A percentile compares a stretch with the other conserved stretches of the same genome.
Evolutionary conservation across 2,329 filamentous ascomycete genomes (phyloP).

Genomic region (Cucurbitaria berberidis): DNA sequence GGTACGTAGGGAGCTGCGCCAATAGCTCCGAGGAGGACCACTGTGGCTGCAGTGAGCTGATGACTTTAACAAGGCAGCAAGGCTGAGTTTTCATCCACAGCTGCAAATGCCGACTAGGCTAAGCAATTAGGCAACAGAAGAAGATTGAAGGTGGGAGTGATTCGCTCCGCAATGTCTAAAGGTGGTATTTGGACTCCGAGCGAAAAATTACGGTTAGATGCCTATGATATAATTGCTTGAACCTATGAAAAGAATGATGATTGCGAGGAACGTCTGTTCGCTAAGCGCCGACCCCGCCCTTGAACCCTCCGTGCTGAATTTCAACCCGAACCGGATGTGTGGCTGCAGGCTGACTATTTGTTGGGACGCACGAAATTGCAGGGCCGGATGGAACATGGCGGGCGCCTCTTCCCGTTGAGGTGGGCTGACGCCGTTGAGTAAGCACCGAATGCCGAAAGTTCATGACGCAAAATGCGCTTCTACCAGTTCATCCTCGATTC

Average conservation of each 20-base stretch:
- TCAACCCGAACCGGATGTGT: neutral
- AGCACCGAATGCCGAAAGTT: too few species aligned
- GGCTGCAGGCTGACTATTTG: neutral
- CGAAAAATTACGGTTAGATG: too few species aligned
- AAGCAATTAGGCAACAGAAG: neutral
- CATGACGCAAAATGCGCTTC: too few species aligned
- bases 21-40: slow-evolving; percentile 6
- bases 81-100: slow-evolving; percentile 2
- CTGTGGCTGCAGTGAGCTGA: slow-evolving; percentile 16
- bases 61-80: slow-evolving; percentile 3
- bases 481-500: too few species aligned
- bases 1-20: neutral
- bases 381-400: neutral
- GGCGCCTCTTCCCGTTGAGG: neutral
- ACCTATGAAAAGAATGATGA: too few species aligned
- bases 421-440: too few species aligned
- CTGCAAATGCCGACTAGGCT: neutral
- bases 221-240: too few species aligned
- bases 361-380: neutral
- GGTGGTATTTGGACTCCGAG: too few species aligned
- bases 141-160: neutral
- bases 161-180: neutral
- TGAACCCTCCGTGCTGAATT: neutral
- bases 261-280: slow-evolving; percentile 1
- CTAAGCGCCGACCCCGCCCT: slow-evolving; percentile 6